Evolutionary conservation across 129 eudicot genomes (phyloP).

Genomic region (sunflower (Helianthus annuus)): HanXRQr2.0-SUNRISE NC_035441.2:180400179-180400678

Average conservation of each 20-base stretch:
- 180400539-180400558: slow-evolving; percentile 41
- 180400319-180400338: background rate
- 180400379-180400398: background rate
- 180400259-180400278: slow-evolving; percentile 45
- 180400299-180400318: background rate
- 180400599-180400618: background rate
- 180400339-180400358: background rate
- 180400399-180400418: background rate
- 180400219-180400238: slow-evolving; percentile 51
- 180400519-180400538: background rate
- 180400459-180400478: background rate
- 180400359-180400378: background rate
- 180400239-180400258: slow-evolving; percentile 41
- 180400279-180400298: slow-evolving; percentile 15
- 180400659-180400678: background rate
- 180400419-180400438: background rate
- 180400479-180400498: background rate
- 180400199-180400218: slow-evolving; percentile 58
- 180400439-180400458: background rate
- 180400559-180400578: slow-evolving; percentile 8
- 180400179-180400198: slow-evolving; percentile 63
- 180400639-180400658: background rate
- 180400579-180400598: background rate
- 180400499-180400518: background rate
- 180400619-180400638: background rate